Conservation (phyloP, 2,329 filamentous ascomycete species). For the Claviceps sp. region DNA sequence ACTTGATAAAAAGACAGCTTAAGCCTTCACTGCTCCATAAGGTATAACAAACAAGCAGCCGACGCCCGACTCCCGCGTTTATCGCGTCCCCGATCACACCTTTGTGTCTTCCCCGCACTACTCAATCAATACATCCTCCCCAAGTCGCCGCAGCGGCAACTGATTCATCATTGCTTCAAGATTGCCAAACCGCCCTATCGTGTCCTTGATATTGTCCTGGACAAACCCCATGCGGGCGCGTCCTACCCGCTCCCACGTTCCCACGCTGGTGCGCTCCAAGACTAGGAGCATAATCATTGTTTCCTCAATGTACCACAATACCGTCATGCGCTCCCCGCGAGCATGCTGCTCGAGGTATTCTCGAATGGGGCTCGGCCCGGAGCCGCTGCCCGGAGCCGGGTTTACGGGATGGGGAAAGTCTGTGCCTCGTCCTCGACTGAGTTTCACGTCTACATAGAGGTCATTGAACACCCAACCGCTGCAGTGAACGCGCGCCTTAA, state of each 20-base stretch:
- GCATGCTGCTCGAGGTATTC: conserved; percentile 22
- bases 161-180: conserved; percentile 20
- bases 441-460: conserved; percentile 19
- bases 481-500: conserved; percentile 19
- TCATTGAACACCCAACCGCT: conserved; percentile 23
- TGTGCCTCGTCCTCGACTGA: conserved; percentile 15
- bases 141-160: conserved; percentile 19
- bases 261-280: conserved; percentile 13
- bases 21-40: too few relatives aligned
- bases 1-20: too few relatives aligned
- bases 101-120: conserved; percentile 4
- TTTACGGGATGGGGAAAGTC: background rate
- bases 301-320: conserved; percentile 24
- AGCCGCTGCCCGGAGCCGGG: background rate
- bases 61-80: too few relatives aligned
- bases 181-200: conserved; percentile 16
- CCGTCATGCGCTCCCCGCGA: conserved; percentile 22
- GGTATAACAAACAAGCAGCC: too few relatives aligned
- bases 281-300: conserved; percentile 20
- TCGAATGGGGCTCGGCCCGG: conserved; percentile 13
- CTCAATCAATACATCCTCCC: conserved; percentile 21
- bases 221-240: conserved; percentile 22
- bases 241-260: conserved; percentile 20
- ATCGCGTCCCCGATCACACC: background rate
- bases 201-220: conserved; percentile 18